phyloP scores from a whole-genome alignment of 108 stramenopile genomes.

The Discostella stelligeroides region DNA sequence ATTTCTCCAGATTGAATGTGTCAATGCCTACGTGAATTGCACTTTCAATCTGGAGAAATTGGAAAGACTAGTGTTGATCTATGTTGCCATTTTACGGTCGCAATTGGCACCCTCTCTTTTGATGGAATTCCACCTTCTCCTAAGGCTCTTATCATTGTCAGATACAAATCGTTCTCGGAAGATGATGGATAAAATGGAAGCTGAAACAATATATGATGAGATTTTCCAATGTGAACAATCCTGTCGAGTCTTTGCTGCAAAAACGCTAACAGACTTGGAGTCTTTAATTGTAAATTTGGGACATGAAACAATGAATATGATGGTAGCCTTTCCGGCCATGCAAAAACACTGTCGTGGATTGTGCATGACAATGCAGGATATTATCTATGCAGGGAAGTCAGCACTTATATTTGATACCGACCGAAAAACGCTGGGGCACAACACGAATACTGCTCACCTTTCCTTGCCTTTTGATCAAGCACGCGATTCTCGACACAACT shows the following conservation, averaged over 20 bases:
- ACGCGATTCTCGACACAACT: conserved; percentile 82
- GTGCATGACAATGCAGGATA: conserved; percentile 24
- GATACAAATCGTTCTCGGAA: conserved; percentile 1
- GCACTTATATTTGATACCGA: conserved; percentile 29
- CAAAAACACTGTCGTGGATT: conserved; percentile 28
- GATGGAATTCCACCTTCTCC: conserved; percentile 73
- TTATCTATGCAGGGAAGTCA: conserved; percentile 20
- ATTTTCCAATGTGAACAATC: conserved; percentile 35
- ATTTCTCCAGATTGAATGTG: conserved; percentile 34
- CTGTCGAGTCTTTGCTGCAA: conserved; percentile 50
- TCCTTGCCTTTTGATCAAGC: conserved; percentile 74
- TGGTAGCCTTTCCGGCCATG: conserved; percentile 23
- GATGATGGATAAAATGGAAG: neutral
- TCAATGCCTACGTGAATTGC: conserved; percentile 75
- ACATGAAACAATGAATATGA: conserved; percentile 31
- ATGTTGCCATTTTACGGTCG: conserved; percentile 58
- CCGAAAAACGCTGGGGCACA: conserved; percentile 29
- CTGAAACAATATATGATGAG: conserved; percentile 13
- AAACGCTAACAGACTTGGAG: conserved; percentile 41
- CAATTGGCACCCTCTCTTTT: conserved; percentile 72
- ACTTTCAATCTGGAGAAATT: conserved; percentile 36
- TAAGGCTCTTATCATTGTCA: conserved; percentile 57
- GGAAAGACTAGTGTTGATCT: conserved; percentile 56
- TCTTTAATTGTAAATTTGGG: conserved; percentile 35
- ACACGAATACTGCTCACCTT: conserved; percentile 58